Conservation (phyloP, 768 basidiomycete species). For the Daedaleopsis nitida region DNA sequence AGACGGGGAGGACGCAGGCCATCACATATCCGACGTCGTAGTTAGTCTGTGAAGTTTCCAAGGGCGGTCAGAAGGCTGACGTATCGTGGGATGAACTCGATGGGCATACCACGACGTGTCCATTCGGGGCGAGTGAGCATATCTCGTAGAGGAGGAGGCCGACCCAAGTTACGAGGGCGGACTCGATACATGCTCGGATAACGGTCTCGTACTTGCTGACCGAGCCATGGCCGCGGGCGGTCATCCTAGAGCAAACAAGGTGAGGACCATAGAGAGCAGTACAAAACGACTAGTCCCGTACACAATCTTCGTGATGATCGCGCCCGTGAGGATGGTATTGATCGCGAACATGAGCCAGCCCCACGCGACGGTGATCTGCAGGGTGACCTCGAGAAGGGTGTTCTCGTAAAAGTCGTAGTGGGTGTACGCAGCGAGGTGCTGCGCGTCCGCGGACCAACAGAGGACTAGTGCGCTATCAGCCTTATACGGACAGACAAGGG, state of each 20-base stretch:
- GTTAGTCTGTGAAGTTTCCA: slow-evolving; percentile 9
- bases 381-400: slow-evolving; percentile 16
- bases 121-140: slow-evolving; percentile 21
- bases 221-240: not conserved
- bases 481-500: too few relatives aligned
- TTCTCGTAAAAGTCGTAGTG: slow-evolving; percentile 16
- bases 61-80: not conserved
- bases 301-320: slow-evolving; percentile 26
- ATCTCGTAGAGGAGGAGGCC: slow-evolving; percentile 28
- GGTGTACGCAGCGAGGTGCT: slow-evolving; percentile 21
- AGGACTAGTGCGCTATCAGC: slow-evolving; percentile 16
- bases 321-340: slow-evolving; percentile 26
- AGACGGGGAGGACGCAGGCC: slow-evolving; percentile 23
- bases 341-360: slow-evolving; percentile 28
- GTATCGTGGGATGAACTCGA: not conserved
- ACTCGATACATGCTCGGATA: slow-evolving; percentile 25
- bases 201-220: not conserved
- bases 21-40: slow-evolving; percentile 25
- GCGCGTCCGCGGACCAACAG: slow-evolving; percentile 23
- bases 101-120: slow-evolving; percentile 20
- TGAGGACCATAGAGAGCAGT: too few relatives aligned
- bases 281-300: slow-evolving; percentile 1
- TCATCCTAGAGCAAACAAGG: not conserved
- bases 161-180: slow-evolving; percentile 29
- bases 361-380: slow-evolving; percentile 28